Evolutionary conservation across 2,329 filamentous ascomycete genomes (phyloP), one percentile per base, ranked within the genome.

Genomic region (Xylaria sp.): DNA sequence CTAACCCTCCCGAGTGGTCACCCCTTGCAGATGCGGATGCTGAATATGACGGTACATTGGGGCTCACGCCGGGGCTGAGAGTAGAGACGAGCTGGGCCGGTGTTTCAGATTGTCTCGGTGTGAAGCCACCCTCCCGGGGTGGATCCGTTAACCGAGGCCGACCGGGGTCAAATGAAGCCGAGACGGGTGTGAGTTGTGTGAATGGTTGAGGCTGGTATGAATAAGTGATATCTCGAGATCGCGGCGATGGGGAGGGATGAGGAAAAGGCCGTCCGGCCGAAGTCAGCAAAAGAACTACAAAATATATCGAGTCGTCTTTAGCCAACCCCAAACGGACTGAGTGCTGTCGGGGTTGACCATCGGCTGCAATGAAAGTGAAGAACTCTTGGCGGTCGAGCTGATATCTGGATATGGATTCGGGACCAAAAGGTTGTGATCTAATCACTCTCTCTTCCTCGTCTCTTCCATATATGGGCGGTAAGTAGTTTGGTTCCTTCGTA

Each of bases 291-390:
- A 90, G 72, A 7, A 89, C 85, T 50, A 90, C 83, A 71, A 90
- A 90, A 76, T 88, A 90, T 66, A 89, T 87, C 47, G 87, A 88
- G 3, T 87, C 86, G 69, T 85, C 85, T 73, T 89, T 90, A 12
- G 84, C 86, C 34, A 90, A 80, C 0, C 88, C 87, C 45, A 90
- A 75, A 1, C 85, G 85, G 34, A 88, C 79, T 1, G 83, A 79
- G 67, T 85, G 84, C 9, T 81, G 80, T 67, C 87, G 81, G 34
- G 81, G 79, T 66, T 86, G 85, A 19, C 87, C 85, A 60, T 89
- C 85, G 2, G 79, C 78, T 2, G 82, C 79, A 57, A 82, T 77
- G 71, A 91, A 90, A 1, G 83, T 85, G 53, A 90, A 79, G 72
- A 84, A 83, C 54, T 90, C 87, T 32, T 84, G 83, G 55, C 84